These are phyloP conservation scores for Prunus kanzakura DNA, from an alignment of 306 rosid genomes.

Conservation along the genomic window DNA sequence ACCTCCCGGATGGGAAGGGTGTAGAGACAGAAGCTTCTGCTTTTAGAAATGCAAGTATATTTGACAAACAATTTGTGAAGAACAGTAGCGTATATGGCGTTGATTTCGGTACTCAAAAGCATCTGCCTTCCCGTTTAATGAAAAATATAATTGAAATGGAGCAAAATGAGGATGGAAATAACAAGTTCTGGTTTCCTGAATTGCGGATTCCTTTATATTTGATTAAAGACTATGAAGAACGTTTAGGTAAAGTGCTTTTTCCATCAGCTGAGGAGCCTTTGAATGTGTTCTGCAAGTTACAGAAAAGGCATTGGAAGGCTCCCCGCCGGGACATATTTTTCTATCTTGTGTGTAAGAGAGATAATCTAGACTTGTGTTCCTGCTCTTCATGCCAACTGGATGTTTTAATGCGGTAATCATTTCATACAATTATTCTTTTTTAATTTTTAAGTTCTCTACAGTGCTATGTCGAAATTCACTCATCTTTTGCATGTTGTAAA, in stretches of 20 bases:
- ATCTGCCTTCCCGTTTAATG: conserved; percentile 90
- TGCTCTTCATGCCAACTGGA: conserved; percentile 73
- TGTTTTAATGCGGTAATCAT: conserved; percentile 53
- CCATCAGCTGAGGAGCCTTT: conserved; percentile 38
- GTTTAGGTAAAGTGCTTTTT: conserved; percentile 25
- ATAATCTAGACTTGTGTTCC: conserved; percentile 51
- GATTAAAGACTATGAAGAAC: conserved; percentile 79
- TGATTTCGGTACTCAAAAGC: conserved; percentile 86
- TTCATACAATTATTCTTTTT: not conserved
- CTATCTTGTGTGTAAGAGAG: conserved; percentile 84
- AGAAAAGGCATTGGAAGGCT: conserved; percentile 43
- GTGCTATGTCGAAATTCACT: conserved; percentile 7
- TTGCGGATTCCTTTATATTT: conserved; percentile 76
- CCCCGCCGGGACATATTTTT: conserved; percentile 57
- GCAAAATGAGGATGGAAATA: conserved; percentile 53
- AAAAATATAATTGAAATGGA: conserved; percentile 73
- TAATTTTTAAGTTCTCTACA: conserved; percentile 3
- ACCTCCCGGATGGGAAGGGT: conserved; percentile 70
- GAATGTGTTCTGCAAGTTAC: conserved; percentile 40
- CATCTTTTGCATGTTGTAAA: conserved; percentile 27
- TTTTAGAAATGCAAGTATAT: conserved; percentile 82
- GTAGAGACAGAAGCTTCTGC: conserved; percentile 85
- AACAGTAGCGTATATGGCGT: conserved; percentile 60
- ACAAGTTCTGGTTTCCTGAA: conserved; percentile 82
- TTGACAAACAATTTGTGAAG: conserved; percentile 57